These are phyloP conservation scores for Magnolia officinalis DNA, from an alignment of 164 flowering plant species.

Conservation along the genomic window DNA sequence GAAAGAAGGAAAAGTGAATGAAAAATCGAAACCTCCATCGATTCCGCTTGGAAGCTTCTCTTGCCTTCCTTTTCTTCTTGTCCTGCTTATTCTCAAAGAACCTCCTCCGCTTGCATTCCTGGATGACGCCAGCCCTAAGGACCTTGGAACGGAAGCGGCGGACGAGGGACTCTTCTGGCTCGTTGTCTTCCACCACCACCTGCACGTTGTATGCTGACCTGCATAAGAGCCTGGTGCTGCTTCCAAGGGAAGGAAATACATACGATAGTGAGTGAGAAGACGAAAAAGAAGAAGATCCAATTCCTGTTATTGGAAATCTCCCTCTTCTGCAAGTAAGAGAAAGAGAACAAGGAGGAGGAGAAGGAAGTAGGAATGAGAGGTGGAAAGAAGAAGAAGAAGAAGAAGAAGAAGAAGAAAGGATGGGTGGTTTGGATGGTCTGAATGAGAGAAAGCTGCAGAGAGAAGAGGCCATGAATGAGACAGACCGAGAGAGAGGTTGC, in stretches of 20 bases:
- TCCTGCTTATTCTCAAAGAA: slow-evolving; percentile 67
- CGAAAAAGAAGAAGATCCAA: neutral
- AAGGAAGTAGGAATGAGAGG: neutral
- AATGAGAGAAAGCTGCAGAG: neutral
- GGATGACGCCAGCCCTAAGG: slow-evolving; percentile 61
- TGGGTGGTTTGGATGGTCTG: neutral
- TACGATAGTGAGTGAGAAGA: neutral
- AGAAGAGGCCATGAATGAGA: neutral
- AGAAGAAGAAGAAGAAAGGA: neutral
- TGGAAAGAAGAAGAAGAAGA: neutral
- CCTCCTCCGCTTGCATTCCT: slow-evolving; percentile 61
- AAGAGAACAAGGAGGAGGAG: neutral
- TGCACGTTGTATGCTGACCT: slow-evolving; percentile 46
- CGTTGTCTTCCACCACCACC: slow-evolving; percentile 61
- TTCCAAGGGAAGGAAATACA: neutral
- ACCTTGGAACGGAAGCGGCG: slow-evolving; percentile 67
- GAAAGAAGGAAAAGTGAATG: too few species aligned
- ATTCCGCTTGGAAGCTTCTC: slow-evolving; percentile 68
- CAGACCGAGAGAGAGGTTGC: neutral
- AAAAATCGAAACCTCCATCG: slow-evolving; percentile 32
- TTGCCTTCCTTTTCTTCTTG: slow-evolving; percentile 55
- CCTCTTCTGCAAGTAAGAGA: neutral
- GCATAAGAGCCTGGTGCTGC: neutral
- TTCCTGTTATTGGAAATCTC: neutral
- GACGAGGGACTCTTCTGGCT: slow-evolving; percentile 64